These are phyloP conservation scores for Candida ipomoeae DNA, from an alignment of 805 yeast species.

Conservation along the genomic window DNA sequence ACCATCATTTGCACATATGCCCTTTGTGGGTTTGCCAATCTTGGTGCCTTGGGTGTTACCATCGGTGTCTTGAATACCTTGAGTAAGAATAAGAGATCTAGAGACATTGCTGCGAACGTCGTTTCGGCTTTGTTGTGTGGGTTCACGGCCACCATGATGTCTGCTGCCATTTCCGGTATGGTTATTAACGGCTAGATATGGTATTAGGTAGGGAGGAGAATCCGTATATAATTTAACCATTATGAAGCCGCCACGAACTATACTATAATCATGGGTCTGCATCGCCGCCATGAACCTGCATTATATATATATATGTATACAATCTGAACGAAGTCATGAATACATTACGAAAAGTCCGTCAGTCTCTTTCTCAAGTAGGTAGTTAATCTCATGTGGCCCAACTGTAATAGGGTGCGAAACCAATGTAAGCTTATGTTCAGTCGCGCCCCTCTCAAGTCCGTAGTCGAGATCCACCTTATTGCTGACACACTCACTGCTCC, in stretches of 20 bases:
- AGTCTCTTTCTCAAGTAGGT: no score
- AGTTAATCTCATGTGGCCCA: neutral
- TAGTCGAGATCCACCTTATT: neutral
- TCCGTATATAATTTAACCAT: neutral
- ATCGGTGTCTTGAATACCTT: constrained; percentile 56
- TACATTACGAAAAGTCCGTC: no score
- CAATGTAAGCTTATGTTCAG: neutral
- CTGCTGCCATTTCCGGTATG: constrained; percentile 63
- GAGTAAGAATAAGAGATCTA: constrained; percentile 47
- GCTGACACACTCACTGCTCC: neutral
- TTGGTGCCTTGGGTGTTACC: constrained; percentile 59
- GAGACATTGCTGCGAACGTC: constrained; percentile 44
- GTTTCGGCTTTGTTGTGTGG: constrained; percentile 51
- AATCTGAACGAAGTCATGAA: no score
- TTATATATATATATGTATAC: no score
- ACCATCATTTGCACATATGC: constrained; percentile 57
- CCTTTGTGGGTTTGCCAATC: constrained; percentile 59
- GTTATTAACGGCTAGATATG: constrained; percentile 46
- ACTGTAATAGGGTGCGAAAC: neutral
- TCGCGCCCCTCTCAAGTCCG: neutral
- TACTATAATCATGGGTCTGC: neutral
- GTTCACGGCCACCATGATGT: constrained; percentile 48
- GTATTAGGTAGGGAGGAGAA: neutral
- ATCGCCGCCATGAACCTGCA: no score
- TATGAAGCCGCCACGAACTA: neutral